Evolutionary conservation across 208 protist species (phyloP), one percentile per base, ranked within the genome.

Genomic region (Naegleria gruberi): DNA sequence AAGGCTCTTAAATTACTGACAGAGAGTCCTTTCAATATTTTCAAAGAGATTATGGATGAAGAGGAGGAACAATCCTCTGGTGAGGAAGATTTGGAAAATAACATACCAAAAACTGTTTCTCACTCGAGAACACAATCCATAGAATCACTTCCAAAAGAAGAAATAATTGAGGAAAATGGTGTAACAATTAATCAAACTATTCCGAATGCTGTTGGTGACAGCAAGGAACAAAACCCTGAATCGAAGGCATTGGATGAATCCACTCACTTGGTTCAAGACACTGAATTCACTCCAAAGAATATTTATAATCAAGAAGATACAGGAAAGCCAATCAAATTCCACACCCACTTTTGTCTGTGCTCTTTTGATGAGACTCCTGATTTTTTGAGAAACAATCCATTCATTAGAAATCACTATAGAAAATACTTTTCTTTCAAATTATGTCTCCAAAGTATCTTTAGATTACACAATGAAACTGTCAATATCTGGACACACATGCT

Each of bases 401-500:
- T 37, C 26, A 77, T 77, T 37, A 77, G 65, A 77, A n/a, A n/a
- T 37, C 65, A 77, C 8, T 77, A 77, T n/a, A 26, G 65, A 77
- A 77, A 77, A n/a, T 77, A 77, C 30, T 77, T 77, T n/a, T 77
- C 65, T 37, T n/a, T 37, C 30, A 77, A 77, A 37, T 77, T 77
- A 77, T 77, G 65, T 77, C 34, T 77, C 26, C 17, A 77, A 26
- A 91, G 90, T 45, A 30, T 91, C 23, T 92, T 96, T 82, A 89
- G 91, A 30, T 90, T 95, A 91, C 96, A 97, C 92, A 97, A 97
- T 91, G 96, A 97, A 89, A 95, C 95, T 34, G 89, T 96, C 74
- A 97, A 97, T 89, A 91, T 97, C 34, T 96, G 94, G 95, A 94
- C 94, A 0, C 96, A 97, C 92, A 91, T 94, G n/a, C 23, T 94